A percentile compares a stretch with the other conserved stretches of the same genome.
These are phyloP conservation scores for Pichia exigua DNA, from an alignment of 805 yeast genomes.

Conservation along the genomic window DNA sequence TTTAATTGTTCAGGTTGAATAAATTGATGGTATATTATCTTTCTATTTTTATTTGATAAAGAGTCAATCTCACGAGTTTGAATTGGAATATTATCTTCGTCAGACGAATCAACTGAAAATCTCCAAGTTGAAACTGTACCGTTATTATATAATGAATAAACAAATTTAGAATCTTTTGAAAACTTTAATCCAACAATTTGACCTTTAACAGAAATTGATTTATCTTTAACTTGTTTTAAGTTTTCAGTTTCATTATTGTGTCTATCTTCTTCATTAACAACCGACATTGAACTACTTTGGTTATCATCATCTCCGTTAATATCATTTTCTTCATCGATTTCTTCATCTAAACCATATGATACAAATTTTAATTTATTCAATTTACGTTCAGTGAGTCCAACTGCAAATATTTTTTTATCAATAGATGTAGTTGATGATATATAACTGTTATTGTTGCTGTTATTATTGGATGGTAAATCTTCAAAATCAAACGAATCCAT, in stretches of 20 bases:
- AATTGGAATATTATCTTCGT: constrained; percentile 8
- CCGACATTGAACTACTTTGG: constrained; percentile 18
- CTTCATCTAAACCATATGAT: constrained; percentile 17
- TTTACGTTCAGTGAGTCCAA: constrained; percentile 31
- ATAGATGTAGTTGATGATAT: background rate
- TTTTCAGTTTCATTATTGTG: constrained; percentile 26
- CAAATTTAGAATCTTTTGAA: constrained; percentile 20
- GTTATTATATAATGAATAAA: constrained; percentile 25
- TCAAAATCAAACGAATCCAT: constrained; percentile 30
- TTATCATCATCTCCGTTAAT: constrained; percentile 20
- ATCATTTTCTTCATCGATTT: constrained; percentile 19
- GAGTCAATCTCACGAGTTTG: constrained; percentile 8
- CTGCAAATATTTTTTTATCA: constrained; percentile 24
- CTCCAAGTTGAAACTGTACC: constrained; percentile 26
- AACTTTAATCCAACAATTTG: constrained; percentile 23
- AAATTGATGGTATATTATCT: constrained; percentile 20
- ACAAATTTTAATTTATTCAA: constrained; percentile 23
- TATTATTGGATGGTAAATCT: constrained; percentile 6
- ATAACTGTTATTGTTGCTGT: constrained; percentile 1
- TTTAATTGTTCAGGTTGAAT: constrained; percentile 21
- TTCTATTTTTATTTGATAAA: constrained; percentile 7
- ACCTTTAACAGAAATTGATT: constrained; percentile 21
- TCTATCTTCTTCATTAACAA: constrained; percentile 25
- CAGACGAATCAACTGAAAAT: constrained; percentile 13
- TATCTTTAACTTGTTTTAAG: constrained; percentile 28